A percentile compares a stretch with the other conserved stretches of the same genome.
Evolutionary conservation across 2,329 filamentous ascomycete species (phyloP).

Genomic region (Alternaria arborescens): DNA sequence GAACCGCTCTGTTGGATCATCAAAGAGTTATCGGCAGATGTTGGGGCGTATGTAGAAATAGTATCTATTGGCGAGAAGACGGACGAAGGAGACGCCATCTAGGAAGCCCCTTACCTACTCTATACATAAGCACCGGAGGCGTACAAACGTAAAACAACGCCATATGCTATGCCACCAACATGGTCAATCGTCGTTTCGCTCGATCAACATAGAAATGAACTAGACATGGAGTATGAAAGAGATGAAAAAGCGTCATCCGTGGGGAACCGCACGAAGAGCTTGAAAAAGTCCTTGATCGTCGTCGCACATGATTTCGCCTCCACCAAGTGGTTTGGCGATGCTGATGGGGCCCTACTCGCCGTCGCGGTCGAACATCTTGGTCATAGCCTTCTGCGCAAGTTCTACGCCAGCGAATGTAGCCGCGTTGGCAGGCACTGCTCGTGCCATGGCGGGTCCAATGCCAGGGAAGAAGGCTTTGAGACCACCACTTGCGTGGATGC

Average conservation of each 20-base stretch:
- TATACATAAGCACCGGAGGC: constrained; percentile 12
- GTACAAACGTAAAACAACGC: constrained; percentile 24
- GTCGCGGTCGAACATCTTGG: constrained; percentile 69
- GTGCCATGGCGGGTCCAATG: constrained; percentile 88
- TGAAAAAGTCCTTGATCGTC: neutral
- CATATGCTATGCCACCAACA: constrained; percentile 33
- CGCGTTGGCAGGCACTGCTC: constrained; percentile 94
- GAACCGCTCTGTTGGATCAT: constrained; percentile 5
- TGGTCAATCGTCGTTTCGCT: constrained; percentile 17
- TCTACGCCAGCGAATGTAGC: constrained; percentile 92
- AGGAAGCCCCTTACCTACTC: constrained; percentile 15
- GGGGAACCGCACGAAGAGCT: neutral
- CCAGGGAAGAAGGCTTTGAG: constrained; percentile 96
- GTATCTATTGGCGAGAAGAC: constrained; percentile 11
- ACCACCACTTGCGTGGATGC: constrained; percentile 85
- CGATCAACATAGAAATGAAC: constrained; percentile 12
- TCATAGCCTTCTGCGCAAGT: constrained; percentile 83
- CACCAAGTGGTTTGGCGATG: neutral
- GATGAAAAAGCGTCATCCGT: constrained; percentile 9
- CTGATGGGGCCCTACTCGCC: constrained; percentile 32
- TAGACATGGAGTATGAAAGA: constrained; percentile 12
- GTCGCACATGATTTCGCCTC: neutral
- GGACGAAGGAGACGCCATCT: constrained; percentile 10
- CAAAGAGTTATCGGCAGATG: neutral
- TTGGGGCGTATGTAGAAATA: neutral